phyloP scores from a whole-genome alignment of 805 yeast genomes.

The Candida stauntonica region DNA sequence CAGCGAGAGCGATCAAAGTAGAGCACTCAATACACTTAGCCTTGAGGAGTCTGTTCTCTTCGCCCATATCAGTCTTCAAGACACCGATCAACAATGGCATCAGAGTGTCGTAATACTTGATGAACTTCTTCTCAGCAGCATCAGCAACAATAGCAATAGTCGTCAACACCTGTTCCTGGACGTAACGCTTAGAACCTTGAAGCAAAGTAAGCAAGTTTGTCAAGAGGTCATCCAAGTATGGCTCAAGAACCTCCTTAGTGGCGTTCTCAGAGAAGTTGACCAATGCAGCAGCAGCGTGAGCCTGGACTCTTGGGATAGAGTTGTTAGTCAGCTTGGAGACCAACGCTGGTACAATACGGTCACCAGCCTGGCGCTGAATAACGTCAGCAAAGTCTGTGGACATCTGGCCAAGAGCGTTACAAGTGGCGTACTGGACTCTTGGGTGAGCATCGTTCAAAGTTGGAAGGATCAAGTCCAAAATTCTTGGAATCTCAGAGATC shows the following conservation, averaged over 20 bases:
- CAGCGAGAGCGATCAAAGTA: slow-evolving; percentile 90
- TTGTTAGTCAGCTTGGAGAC: slow-evolving; percentile 71
- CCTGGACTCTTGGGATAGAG: slow-evolving; percentile 88
- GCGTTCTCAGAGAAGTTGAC: slow-evolving; percentile 95
- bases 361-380: slow-evolving; percentile 78
- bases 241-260: slow-evolving; percentile 79
- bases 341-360: slow-evolving; percentile 78
- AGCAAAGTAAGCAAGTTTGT: slow-evolving; percentile 69
- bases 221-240: slow-evolving; percentile 82
- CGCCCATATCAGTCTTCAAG: slow-evolving; percentile 70
- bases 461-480: slow-evolving; percentile 82
- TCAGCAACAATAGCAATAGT: slow-evolving; percentile 97
- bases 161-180: slow-evolving; percentile 95
- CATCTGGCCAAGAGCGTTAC: slow-evolving; percentile 95
- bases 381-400: slow-evolving; percentile 93
- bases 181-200: slow-evolving; percentile 84
- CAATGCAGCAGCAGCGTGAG: slow-evolving; percentile 97
- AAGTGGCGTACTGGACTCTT: slow-evolving; percentile 95
- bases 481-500: slow-evolving; percentile 73
- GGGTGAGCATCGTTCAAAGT: slow-evolving; percentile 82
- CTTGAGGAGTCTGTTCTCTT: slow-evolving; percentile 71
- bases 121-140: slow-evolving; percentile 84
- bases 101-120: slow-evolving; percentile 88
- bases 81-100: slow-evolving; percentile 87
- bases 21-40: slow-evolving; percentile 97